phyloP scores from a whole-genome alignment of 1,284 basidiomycete species.

The Marasmius oreades region DNA sequence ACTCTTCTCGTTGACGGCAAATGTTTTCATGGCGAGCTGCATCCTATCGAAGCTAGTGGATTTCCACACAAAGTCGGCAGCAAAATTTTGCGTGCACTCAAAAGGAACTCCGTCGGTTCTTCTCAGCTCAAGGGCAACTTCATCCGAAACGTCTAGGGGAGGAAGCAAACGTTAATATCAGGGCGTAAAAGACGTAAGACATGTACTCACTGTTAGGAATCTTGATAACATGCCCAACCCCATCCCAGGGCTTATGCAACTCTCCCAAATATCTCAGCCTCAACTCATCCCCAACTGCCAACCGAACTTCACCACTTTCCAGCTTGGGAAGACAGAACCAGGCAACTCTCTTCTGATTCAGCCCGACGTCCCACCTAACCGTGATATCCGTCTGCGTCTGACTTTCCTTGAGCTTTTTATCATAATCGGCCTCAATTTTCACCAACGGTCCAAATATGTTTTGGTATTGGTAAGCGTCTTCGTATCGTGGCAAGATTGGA shows the following conservation, averaged over 20 bases:
- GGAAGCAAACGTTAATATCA: constrained; percentile 20
- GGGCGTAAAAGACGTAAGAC: background rate
- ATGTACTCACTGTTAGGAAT: constrained; percentile 89
- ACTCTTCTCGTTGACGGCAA: constrained; percentile 98
- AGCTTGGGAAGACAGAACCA: constrained; percentile 97
- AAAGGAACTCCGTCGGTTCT: constrained; percentile 92
- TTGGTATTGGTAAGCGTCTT: constrained; percentile 99
- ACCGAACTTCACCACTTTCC: constrained; percentile 95
- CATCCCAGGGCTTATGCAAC: constrained; percentile 92
- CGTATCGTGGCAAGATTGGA: constrained; percentile 86
- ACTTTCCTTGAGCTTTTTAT: constrained; percentile 95
- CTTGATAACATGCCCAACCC: constrained; percentile 97
- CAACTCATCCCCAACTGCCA: constrained; percentile 97
- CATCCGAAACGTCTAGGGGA: constrained; percentile 95
- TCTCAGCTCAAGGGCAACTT: constrained; percentile 92
- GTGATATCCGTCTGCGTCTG: constrained; percentile 97
- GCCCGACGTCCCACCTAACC: constrained; percentile 95
- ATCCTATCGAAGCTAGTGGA: constrained; percentile 98
- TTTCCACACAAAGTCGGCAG: constrained; percentile 99
- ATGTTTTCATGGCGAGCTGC: constrained; percentile 99
- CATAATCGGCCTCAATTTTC: constrained; percentile 99
- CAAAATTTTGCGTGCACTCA: constrained; percentile 93
- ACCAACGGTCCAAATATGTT: constrained; percentile 98
- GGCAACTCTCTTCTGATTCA: constrained; percentile 96
- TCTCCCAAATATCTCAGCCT: constrained; percentile 88